Evolutionary conservation across 2,329 filamentous ascomycete species (phyloP).

Genomic region (Phoma sp.): DNA sequence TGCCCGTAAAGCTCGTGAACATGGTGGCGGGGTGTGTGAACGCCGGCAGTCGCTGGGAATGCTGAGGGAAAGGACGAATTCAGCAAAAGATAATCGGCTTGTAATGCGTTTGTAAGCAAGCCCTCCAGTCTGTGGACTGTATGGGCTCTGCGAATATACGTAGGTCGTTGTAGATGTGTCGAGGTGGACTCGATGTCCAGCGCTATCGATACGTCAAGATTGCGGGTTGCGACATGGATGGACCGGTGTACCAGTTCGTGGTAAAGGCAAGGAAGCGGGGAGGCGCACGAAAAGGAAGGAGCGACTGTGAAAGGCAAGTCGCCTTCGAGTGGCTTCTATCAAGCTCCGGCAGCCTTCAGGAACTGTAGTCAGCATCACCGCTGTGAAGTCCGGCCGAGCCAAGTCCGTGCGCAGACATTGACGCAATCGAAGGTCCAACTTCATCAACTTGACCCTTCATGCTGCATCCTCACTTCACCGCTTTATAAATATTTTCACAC

Average conservation of each 20-base stretch:
- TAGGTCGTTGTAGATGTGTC: neutral
- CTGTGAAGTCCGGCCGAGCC: constrained; percentile 12
- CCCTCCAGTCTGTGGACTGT: constrained; percentile 19
- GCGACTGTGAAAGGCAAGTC: constrained; percentile 2
- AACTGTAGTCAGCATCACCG: constrained; percentile 19
- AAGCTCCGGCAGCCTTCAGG: constrained; percentile 15
- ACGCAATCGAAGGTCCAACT: constrained; percentile 16
- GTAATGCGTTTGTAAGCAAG: neutral
- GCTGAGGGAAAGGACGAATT: neutral
- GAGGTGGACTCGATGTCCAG: constrained; percentile 9
- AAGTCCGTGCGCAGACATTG: constrained; percentile 12
- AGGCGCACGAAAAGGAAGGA: neutral
- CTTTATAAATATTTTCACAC: too few species aligned
- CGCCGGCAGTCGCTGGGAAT: neutral
- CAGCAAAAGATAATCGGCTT: too few species aligned
- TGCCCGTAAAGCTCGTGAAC: constrained; percentile 93
- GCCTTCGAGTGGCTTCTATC: constrained; percentile 29
- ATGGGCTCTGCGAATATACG: constrained; percentile 3
- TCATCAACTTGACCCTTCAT: neutral
- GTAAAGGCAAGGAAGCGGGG: neutral
- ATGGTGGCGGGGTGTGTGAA: constrained; percentile 59
- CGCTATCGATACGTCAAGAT: constrained; percentile 12
- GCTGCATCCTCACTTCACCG: too few species aligned
- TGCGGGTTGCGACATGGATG: constrained; percentile 6
- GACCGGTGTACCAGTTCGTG: neutral